Base-by-base conservation (phyloP, 2,329 filamentous ascomycete genomes). In the Aspergillus piperis region DNA sequence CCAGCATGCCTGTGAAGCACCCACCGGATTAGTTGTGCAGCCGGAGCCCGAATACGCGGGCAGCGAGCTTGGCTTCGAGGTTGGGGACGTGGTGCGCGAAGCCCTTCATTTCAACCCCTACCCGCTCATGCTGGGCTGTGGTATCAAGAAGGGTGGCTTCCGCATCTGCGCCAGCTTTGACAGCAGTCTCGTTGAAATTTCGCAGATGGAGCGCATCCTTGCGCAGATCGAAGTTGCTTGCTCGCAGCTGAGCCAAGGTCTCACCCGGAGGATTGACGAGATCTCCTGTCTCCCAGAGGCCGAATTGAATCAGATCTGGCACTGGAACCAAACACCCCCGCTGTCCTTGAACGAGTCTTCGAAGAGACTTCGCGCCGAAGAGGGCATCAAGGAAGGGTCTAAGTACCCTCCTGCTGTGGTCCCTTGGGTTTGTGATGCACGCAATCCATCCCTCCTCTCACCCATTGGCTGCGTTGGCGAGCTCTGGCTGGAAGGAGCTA, bases 101-200 rank as follows among this genome's bases (percentile, higher is more conserved):
- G 73, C 73, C 1, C 67, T 71, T 52, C 77, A 80, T 60, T 81
- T 81, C 67, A 82, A 80, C 56, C 75, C 80, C 0, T 83, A 83
- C 60, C 77, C 81, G 4, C 71, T 83, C 2, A 83, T 83, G 81
- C 61, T 83, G 21, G 81, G 73, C 3, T 82, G 74, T 64, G 78
- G 78, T 5, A 76, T 82, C 5, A 70, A 71, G 21, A 78, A 77
- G 60, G 74, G 66, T 1, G 79, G 80, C 1, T 78, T 82, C 57
- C 68, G 77, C 58, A 73, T 81, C 10, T 77, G 75, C 21, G 78
- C 78, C 2, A 81, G 74, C 62, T 81, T 80, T 39, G 79, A 81
- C 47, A 73, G 64, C 55, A 72, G 66, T 19, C 36, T 78, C n/a
- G 68, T 80, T 19, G 64, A 71, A 36, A 59, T 68, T 1, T 10